Evolutionary conservation across 1,284 basidiomycete genomes (phyloP).

Genomic region (Trichosporon faecale): DNA sequence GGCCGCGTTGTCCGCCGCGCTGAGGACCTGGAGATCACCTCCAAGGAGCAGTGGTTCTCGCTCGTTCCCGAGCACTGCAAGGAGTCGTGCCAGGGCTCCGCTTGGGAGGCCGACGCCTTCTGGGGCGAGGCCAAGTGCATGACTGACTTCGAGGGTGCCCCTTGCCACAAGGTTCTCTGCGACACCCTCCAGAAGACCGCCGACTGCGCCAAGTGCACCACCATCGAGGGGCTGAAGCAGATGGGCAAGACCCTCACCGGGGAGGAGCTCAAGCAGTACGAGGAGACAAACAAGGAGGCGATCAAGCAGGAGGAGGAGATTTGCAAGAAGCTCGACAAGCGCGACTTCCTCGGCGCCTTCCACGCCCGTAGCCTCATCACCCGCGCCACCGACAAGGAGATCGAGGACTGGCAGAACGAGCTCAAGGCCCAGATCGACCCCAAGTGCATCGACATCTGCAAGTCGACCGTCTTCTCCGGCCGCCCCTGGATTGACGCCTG

Average conservation of each 20-base stretch:
- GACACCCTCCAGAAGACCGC: background rate
- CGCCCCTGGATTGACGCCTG: no score
- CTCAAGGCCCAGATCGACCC: no score
- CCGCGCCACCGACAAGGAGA: no score
- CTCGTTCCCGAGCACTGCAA: background rate
- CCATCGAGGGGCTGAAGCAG: background rate
- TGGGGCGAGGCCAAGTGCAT: background rate
- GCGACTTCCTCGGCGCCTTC: no score
- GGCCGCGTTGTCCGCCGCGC: background rate
- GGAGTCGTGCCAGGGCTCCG: background rate
- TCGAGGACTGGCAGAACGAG: no score
- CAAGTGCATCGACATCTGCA: no score
- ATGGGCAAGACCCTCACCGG: background rate
- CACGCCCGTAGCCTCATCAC: no score
- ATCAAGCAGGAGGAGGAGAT: no score
- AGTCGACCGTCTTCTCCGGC: no score
- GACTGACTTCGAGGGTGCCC: background rate
- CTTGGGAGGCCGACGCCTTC: background rate
- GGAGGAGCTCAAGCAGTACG: background rate
- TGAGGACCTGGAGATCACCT: background rate
- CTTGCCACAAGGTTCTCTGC: background rate
- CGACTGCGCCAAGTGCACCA: background rate
- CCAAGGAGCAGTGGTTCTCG: background rate
- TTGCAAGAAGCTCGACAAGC: no score
- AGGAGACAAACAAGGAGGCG: background rate